Conservation (phyloP, 2,329 filamentous ascomycete genomes). For the Blastomyces parvus region DNA sequence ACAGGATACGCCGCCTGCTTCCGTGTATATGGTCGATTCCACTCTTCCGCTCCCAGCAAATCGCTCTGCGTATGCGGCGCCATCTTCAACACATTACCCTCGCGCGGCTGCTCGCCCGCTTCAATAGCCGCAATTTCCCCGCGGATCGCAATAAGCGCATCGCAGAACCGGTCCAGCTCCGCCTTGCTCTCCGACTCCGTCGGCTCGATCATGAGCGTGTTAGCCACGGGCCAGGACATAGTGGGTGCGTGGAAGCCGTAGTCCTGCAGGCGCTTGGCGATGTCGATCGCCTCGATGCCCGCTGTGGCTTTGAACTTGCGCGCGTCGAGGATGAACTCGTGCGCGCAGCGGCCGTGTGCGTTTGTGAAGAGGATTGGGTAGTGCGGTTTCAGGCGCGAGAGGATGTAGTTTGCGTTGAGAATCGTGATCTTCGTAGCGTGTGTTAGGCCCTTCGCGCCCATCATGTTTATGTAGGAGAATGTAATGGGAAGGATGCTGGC, state of each 20-base stretch:
- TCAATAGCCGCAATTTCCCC: constrained; percentile 77
- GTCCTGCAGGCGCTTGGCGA: constrained; percentile 92
- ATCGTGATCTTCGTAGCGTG: constrained; percentile 85
- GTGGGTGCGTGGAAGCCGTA: constrained; percentile 97
- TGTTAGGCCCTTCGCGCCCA: constrained; percentile 72
- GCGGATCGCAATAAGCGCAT: constrained; percentile 79
- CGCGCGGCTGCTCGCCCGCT: constrained; percentile 62
- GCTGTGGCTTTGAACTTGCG: constrained; percentile 74
- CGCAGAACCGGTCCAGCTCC: constrained; percentile 87
- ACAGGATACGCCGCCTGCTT: constrained; percentile 83
- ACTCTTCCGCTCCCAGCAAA: constrained; percentile 62
- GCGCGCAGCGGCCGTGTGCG: constrained; percentile 73
- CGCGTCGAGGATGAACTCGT: constrained; percentile 92
- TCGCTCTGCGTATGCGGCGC: constrained; percentile 78
- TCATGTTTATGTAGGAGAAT: constrained; percentile 91
- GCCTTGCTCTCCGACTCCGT: constrained; percentile 88
- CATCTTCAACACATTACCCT: constrained; percentile 80
- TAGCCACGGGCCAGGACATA: constrained; percentile 92
- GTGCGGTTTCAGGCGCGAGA: constrained; percentile 73
- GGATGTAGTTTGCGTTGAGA: constrained; percentile 96
- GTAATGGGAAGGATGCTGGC: constrained; percentile 89
- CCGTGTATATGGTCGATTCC: constrained; percentile 71
- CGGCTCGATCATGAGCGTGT: constrained; percentile 96
- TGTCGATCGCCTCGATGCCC: constrained; percentile 83
- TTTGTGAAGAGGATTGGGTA: constrained; percentile 95